A percentile compares a stretch with the other conserved stretches of the same genome.
These are phyloP conservation scores for Hortiboletus campestris DNA, from an alignment of 768 basidiomycete genomes.

Conservation along the genomic window DNA sequence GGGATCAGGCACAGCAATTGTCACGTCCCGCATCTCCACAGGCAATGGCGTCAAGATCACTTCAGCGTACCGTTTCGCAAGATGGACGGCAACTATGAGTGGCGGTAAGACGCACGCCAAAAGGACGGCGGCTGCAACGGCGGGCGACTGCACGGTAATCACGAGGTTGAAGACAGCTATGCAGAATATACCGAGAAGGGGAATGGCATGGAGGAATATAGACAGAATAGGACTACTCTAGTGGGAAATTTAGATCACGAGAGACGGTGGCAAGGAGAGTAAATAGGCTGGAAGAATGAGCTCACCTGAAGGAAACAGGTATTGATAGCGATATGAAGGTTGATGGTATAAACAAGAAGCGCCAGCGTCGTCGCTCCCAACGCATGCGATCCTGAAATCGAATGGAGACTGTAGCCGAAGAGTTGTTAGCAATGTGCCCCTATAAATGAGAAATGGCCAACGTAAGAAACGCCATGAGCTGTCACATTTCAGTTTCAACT, in stretches of 20 bases:
- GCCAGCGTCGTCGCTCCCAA: slow-evolving; percentile 22
- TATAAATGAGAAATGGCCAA: slow-evolving; percentile 6
- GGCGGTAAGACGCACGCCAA: slow-evolving; percentile 22
- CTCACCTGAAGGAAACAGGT: slow-evolving; percentile 20
- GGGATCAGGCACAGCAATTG: not conserved
- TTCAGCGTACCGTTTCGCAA: slow-evolving; percentile 5
- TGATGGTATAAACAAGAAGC: slow-evolving; percentile 31
- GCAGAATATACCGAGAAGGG: slow-evolving; percentile 25
- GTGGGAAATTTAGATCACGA: not conserved
- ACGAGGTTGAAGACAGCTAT: slow-evolving; percentile 20
- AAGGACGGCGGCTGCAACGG: slow-evolving; percentile 14
- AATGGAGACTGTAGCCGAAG: slow-evolving; percentile 19
- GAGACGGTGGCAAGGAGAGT: not conserved
- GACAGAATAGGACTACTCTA: slow-evolving; percentile 17
- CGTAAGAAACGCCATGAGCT: slow-evolving; percentile 31
- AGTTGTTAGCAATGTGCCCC: not conserved
- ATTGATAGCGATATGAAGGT: slow-evolving; percentile 22
- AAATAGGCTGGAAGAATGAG: not conserved
- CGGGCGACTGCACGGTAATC: slow-evolving; percentile 21
- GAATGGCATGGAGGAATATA: slow-evolving; percentile 24
- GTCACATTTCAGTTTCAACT: not conserved
- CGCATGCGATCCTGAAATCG: slow-evolving; percentile 16
- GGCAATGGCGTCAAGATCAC: slow-evolving; percentile 3
- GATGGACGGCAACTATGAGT: slow-evolving; percentile 9
- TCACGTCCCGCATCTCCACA: slow-evolving; percentile 3